Evolutionary conservation across 306 rosid species (phyloP).

Genomic region (Pyrus bretschneideri): DNA sequence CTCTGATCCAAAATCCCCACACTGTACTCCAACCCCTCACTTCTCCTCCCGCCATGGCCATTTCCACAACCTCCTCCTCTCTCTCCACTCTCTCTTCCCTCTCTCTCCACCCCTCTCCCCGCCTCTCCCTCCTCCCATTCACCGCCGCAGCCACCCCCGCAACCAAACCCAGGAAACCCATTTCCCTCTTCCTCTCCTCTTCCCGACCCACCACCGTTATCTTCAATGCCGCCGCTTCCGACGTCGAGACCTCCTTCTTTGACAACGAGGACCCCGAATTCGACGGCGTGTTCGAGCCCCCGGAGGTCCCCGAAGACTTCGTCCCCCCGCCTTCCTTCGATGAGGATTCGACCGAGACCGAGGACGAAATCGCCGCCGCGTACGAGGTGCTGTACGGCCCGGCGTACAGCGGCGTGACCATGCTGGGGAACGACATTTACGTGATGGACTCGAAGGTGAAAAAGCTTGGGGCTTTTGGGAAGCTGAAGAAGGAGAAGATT

Average conservation of each 20-base stretch:
- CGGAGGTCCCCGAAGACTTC: conserved; percentile 72
- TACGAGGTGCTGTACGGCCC: conserved; percentile 84
- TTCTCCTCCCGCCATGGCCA: conserved; percentile 29
- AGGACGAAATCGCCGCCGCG: conserved; percentile 71
- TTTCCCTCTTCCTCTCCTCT: conserved; percentile 10
- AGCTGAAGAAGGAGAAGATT: conserved; percentile 55
- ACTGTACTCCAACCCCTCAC: not conserved
- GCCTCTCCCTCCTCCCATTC: conserved; percentile 34
- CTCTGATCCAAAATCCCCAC: not conserved
- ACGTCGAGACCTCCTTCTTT: conserved; percentile 65
- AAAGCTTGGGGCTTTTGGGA: conserved; percentile 47
- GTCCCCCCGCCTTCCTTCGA: conserved; percentile 54
- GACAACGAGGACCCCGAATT: conserved; percentile 42
- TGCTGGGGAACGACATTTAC: conserved; percentile 59
- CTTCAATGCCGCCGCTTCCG: conserved; percentile 36
- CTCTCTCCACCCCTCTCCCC: conserved; percentile 34
- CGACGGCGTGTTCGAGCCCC: conserved; percentile 49
- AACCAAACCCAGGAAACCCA: conserved; percentile 22
- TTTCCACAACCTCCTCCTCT: conserved; percentile 39
- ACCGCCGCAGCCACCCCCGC: conserved; percentile 17
- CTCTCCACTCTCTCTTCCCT: conserved; percentile 47
- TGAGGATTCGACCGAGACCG: conserved; percentile 62
- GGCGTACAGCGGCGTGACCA: conserved; percentile 61
- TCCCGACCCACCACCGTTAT: conserved; percentile 5
- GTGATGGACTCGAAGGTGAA: conserved; percentile 67